phyloP scores from a whole-genome alignment of 2,329 filamentous ascomycete genomes.

The Cryphonectria radicalis region DNA sequence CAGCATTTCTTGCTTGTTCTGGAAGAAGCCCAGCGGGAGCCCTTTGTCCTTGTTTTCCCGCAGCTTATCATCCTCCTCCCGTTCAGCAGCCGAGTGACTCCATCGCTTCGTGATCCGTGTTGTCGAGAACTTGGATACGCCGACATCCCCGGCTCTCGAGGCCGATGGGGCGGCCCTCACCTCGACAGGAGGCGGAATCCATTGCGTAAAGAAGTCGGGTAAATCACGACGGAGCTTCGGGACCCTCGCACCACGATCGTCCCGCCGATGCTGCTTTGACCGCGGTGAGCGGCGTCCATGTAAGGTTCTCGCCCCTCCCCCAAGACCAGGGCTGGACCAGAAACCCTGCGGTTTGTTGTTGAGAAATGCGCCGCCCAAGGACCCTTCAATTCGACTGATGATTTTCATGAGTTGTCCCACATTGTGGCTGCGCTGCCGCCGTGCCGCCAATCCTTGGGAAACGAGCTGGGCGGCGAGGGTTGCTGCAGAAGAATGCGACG shows the following conservation, averaged over 20 bases:
- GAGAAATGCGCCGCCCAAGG: constrained; percentile 61
- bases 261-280: constrained; percentile 20
- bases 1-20: constrained; percentile 52
- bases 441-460: constrained; percentile 33
- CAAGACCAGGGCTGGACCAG: constrained; percentile 11
- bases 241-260: constrained; percentile 1
- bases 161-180: constrained; percentile 18
- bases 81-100: constrained; percentile 22
- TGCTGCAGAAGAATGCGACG: constrained; percentile 9
- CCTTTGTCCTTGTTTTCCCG: background rate
- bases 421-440: constrained; percentile 45
- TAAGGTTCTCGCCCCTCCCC: constrained; percentile 15
- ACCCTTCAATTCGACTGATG: constrained; percentile 62
- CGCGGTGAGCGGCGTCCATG: constrained; percentile 24
- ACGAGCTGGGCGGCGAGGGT: constrained; percentile 22
- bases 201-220: constrained; percentile 26
- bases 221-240: constrained; percentile 12
- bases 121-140: constrained; percentile 18
- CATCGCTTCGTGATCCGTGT: constrained; percentile 15
- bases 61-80: constrained; percentile 4
- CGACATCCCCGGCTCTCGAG: constrained; percentile 10
- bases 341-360: constrained; percentile 46
- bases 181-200: constrained; percentile 20
- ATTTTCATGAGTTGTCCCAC: constrained; percentile 64
- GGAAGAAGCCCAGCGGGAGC: constrained; percentile 9